A percentile compares a stretch with the other conserved stretches of the same genome.
Conservation (phyloP, 495 filamentous ascomycete genomes). For the Daldinia decipiens region DNA sequence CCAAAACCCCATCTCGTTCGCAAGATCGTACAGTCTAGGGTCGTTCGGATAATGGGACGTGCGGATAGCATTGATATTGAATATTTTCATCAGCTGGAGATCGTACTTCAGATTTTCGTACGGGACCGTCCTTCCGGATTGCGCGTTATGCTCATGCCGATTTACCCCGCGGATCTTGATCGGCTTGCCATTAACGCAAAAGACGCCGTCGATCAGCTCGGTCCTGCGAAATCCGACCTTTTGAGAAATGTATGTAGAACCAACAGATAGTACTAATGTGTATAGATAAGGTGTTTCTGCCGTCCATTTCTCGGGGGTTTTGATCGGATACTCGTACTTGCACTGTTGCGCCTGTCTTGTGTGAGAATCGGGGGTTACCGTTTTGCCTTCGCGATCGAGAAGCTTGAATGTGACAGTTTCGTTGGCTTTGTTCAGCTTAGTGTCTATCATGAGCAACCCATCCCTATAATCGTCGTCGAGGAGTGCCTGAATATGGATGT, state of each 20-base stretch:
- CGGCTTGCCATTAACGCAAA: conserved; percentile 69
- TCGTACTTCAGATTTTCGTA: conserved; percentile 65
- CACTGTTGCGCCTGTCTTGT: conserved; percentile 20
- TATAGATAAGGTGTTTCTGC: conserved; percentile 75
- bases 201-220: conserved; percentile 65
- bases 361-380: conserved; percentile 36
- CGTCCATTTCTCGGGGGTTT: conserved; percentile 70
- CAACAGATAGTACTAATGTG: conserved; percentile 54
- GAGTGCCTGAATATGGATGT: conserved; percentile 65
- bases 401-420: conserved; percentile 49
- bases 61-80: conserved; percentile 76
- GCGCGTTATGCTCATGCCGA: conserved; percentile 72
- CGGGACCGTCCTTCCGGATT: conserved; percentile 69
- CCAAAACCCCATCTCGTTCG: conserved; percentile 76
- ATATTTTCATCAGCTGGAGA: conserved; percentile 70
- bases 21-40: conserved; percentile 68
- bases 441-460: conserved; percentile 62
- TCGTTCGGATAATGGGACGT: conserved; percentile 73
- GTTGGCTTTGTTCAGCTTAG: conserved; percentile 50
- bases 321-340: conserved; percentile 49
- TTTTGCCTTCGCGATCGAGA: conserved; percentile 46
- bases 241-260: conserved; percentile 57
- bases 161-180: conserved; percentile 74
- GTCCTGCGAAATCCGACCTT: conserved; percentile 69
- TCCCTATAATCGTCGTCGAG: conserved; percentile 66